These are phyloP conservation scores for Cordyceps militaris DNA, from an alignment of 2,329 filamentous ascomycete species.

Conservation along the genomic window DNA sequence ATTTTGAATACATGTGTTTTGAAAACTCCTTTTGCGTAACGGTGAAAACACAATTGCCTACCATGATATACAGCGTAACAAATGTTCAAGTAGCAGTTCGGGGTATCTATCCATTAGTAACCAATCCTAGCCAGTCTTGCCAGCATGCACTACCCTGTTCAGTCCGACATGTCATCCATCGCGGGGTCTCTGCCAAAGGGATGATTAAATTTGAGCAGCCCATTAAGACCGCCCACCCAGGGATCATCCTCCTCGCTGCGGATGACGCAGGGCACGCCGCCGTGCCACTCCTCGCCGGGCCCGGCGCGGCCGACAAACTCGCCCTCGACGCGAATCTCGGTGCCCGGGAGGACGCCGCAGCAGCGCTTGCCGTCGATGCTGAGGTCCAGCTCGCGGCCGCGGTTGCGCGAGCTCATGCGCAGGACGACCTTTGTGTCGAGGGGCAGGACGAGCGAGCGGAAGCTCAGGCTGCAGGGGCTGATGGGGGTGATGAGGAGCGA, in stretches of 20 bases:
- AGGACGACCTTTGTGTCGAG: constrained; percentile 78
- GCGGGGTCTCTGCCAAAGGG: constrained; percentile 62
- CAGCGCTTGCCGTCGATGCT: constrained; percentile 71
- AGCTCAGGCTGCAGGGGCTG: constrained; percentile 84
- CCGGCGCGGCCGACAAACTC: constrained; percentile 58
- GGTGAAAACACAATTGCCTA: no score
- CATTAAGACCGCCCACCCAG: constrained; percentile 93
- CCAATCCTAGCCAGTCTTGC: background rate
- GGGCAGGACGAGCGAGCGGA: constrained; percentile 83
- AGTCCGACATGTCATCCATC: constrained; percentile 24
- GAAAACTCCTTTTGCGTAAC: no score
- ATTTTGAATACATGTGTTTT: background rate
- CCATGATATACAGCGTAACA: background rate
- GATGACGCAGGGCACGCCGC: constrained; percentile 89
- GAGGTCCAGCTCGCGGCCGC: constrained; percentile 68
- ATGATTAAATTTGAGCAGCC: constrained; percentile 93
- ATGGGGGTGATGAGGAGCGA: constrained; percentile 89
- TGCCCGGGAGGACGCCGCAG: constrained; percentile 61
- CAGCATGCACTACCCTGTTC: background rate
- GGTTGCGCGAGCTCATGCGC: constrained; percentile 72
- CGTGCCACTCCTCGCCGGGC: constrained; percentile 48
- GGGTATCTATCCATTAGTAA: constrained; percentile 1
- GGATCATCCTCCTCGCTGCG: constrained; percentile 73
- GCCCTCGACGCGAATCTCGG: constrained; percentile 83
- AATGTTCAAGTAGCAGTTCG: background rate